Conservation (phyloP, 352 stramenopile species). For the Pythium sp. region DNA sequence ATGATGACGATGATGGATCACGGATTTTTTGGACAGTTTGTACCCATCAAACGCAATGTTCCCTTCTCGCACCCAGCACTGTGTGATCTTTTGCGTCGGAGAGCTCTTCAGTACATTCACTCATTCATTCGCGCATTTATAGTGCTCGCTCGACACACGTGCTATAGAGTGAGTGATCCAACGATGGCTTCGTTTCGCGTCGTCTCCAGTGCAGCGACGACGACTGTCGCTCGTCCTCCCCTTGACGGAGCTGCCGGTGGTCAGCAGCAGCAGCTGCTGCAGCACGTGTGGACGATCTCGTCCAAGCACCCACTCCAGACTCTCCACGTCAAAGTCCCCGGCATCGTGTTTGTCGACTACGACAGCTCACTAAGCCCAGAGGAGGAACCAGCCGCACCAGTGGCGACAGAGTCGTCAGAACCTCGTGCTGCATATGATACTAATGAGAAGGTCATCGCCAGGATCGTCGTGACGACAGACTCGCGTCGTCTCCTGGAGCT, state of each 20-base stretch:
- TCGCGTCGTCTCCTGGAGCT: neutral
- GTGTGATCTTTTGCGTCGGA: neutral
- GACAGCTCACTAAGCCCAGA: neutral
- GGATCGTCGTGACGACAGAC: slow-evolving; percentile 9
- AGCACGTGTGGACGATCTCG: slow-evolving; percentile 7
- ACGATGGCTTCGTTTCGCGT: neutral
- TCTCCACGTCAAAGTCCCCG: slow-evolving; percentile 8
- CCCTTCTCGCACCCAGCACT: neutral
- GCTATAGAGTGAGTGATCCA: neutral
- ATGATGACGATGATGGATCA: neutral
- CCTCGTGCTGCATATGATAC: neutral
- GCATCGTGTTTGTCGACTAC: slow-evolving; percentile 3
- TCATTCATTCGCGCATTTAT: neutral
- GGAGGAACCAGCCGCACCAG: neutral
- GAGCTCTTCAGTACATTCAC: neutral
- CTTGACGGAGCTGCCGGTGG: neutral
- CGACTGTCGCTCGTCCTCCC: neutral
- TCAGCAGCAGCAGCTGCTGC: neutral
- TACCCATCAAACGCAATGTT: neutral
- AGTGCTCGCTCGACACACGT: neutral
- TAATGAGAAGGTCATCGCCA: neutral
- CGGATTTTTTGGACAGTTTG: neutral
- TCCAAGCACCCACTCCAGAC: neutral
- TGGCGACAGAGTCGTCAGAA: neutral
- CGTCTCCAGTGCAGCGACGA: neutral